Base-by-base conservation (phyloP, 106 monocot species). In the Acanthochlamys bracteata region DNA sequence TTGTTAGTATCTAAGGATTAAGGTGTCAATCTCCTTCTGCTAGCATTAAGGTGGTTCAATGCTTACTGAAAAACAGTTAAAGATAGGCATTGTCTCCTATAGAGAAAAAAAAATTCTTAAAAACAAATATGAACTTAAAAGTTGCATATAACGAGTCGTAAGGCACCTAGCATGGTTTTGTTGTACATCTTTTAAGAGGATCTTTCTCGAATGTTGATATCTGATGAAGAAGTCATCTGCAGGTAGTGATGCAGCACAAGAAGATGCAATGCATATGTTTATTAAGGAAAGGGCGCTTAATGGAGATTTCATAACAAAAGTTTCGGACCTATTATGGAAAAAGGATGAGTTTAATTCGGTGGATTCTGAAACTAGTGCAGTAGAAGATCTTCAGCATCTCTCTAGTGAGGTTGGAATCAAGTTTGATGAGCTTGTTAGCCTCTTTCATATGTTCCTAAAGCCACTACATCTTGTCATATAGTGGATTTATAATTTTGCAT, bases 301-400 rank as follows among this genome's bases (percentile, higher is more conserved):
- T 75, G 94, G 89, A 25, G 94, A 94, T 78, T 70, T 80, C 70
- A 68, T 94, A 56, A 75, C 89, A 25, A 89, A 78, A 74, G 65
- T 67, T 71, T 79, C 79, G 43, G 89, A 89, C 67, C 57, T 67
- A 26, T 25, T 94, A 23, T 89, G 82, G 86, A 73, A 61, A 56
- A 75, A 68, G 71, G 75, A 81, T 20, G 53, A 27, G 3, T 66
- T 72, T 7, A 49, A 63, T 20, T 47, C 75, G 62, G 42, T 42
- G 17, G 59, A 78, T 23, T 41, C 67, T 4, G 79, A 86, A 58
- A 73, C 66, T 19, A 71, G 16, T 25, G 51, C 19, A 62, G 14
- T 39, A 21, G 65, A 81, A 61, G 67, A 74, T 65, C 23, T 20
- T 57, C 63, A 63, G 55, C 49, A 71, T 33, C 17, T 60, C 41